Base-by-base conservation (phyloP, 352 stramenopile genomes). In the Phytopythium helicoides region DNA sequence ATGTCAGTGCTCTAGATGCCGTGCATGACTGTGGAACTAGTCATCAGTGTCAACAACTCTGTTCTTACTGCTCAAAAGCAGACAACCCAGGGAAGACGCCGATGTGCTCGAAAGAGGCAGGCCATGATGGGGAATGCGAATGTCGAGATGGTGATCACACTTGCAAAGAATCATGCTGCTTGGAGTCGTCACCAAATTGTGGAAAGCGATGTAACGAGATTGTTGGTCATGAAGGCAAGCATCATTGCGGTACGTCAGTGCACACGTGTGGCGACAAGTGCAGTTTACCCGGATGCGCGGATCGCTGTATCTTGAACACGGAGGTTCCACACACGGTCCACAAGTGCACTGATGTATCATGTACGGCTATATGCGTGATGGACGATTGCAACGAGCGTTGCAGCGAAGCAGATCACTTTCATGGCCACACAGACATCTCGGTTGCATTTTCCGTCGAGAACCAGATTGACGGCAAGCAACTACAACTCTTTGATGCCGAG, bases 91-190 rank as follows among this genome's bases (percentile, higher is more conserved):
- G 51, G 0, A 75, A 73, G 22, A 70, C 64, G 8, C 71, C 75
- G 11, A 37, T 46, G 1, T 93, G 83, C 23, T 37, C 50, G 2
- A 84, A 82, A 54, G 67, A 72, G 56, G 66, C 78, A 44, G 78
- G 83, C 0, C 83, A 93, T 42, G 70, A 80, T 50, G 83, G 81
- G 6, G 64, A 58, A 35, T 93, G 83, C 45, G 82, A 91, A 18
- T 91, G 83, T 41, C 47, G 34, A 3, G 46, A 69, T 22, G 76
- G 77, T 16, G 74, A 87, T 50, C 83, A 93, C 58, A 89, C 83
- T 6, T 93, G 83, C 26, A 59, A 66, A 0, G 9, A 50, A 39
- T 52, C 63, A 15, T 93, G 83, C 45, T 68, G 46, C 33, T 58
- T 86, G 54, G 25, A 42, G 0, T 34, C 51, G 9, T 82, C 83